phyloP scores from a whole-genome alignment of 129 eudicot genomes.

The Dittrichia graveolens region DNA sequence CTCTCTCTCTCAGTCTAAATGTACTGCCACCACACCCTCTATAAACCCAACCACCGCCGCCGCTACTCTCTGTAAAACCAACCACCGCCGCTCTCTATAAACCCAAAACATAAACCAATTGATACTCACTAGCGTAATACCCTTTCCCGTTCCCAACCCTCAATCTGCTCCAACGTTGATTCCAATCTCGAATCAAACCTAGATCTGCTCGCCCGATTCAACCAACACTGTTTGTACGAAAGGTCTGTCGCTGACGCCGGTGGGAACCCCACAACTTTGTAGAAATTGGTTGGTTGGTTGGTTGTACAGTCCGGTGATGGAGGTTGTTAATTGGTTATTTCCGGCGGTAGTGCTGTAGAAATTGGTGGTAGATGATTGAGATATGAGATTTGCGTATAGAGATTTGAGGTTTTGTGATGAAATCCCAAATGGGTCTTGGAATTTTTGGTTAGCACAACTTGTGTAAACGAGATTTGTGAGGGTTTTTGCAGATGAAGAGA shows the following conservation, averaged over 20 bases:
- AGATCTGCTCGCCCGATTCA: constrained; percentile 58
- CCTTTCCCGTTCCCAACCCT: constrained; percentile 58
- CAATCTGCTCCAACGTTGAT: constrained; percentile 54
- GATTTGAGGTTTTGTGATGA: constrained; percentile 50
- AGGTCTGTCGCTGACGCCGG: constrained; percentile 51
- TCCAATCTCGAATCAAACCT: constrained; percentile 63
- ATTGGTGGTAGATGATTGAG: constrained; percentile 61
- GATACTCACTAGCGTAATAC: constrained; percentile 58
- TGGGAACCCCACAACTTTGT: constrained; percentile 63
- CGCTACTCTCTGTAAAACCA: too few species aligned
- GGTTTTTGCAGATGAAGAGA: constrained; percentile 30
- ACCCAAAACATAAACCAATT: constrained; percentile 77
- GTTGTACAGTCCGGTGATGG: constrained; percentile 62
- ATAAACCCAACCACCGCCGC: too few species aligned
- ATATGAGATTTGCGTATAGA: constrained; percentile 40
- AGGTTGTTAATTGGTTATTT: constrained; percentile 28
- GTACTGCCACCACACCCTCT: too few species aligned
- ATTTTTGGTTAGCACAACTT: constrained; percentile 78
- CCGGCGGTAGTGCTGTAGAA: constrained; percentile 62
- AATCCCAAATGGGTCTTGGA: constrained; percentile 57
- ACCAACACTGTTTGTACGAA: constrained; percentile 68
- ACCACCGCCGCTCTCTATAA: too few species aligned
- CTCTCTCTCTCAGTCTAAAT: too few species aligned
- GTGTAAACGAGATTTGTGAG: constrained; percentile 54
- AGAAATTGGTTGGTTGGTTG: too few species aligned